Evolutionary conservation across 2,329 filamentous ascomycete genomes (phyloP).

Genomic region (Periconia sp.): DNA sequence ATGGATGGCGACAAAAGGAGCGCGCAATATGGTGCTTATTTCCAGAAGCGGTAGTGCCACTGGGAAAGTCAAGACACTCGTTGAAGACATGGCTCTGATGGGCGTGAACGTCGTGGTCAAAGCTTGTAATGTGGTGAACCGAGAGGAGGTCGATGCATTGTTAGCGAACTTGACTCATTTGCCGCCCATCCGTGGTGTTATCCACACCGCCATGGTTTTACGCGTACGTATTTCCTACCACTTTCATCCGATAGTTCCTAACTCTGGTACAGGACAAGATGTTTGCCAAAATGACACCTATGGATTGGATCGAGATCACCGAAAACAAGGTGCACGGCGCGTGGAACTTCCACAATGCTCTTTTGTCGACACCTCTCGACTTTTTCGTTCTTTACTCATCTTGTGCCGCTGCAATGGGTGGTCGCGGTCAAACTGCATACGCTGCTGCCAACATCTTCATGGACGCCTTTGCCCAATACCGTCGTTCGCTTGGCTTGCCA

Average conservation of each 20-base stretch:
- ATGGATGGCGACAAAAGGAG: slow-evolving; percentile 29
- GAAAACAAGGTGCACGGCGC: slow-evolving; percentile 23
- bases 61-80: slow-evolving; percentile 13
- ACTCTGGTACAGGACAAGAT: slow-evolving; percentile 15
- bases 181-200: slow-evolving; percentile 27
- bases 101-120: slow-evolving; percentile 18
- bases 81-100: slow-evolving; percentile 13
- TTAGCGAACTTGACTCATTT: slow-evolving; percentile 11
- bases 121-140: slow-evolving; percentile 19
- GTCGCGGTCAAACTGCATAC: slow-evolving; percentile 48
- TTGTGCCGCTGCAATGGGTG: slow-evolving; percentile 23
- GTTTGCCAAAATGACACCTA: slow-evolving; percentile 22
- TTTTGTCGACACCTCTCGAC: slow-evolving; percentile 26
- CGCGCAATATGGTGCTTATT: slow-evolving; percentile 23
- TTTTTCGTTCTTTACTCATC: slow-evolving; percentile 46
- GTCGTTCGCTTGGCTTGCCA: slow-evolving; percentile 16
- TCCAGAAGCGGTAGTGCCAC: slow-evolving; percentile 19
- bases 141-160: slow-evolving; percentile 11
- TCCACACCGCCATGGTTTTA: slow-evolving; percentile 32
- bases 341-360: slow-evolving; percentile 20
- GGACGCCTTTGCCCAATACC: slow-evolving; percentile 27
- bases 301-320: slow-evolving; percentile 19
- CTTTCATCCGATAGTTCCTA: not conserved
- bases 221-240: slow-evolving; percentile 10
- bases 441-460: slow-evolving; percentile 47